Evolutionary conservation across 2,329 filamentous ascomycete genomes (phyloP), one percentile per base, ranked within the genome.

Genomic region (Stemphylium lycopersici): DNA sequence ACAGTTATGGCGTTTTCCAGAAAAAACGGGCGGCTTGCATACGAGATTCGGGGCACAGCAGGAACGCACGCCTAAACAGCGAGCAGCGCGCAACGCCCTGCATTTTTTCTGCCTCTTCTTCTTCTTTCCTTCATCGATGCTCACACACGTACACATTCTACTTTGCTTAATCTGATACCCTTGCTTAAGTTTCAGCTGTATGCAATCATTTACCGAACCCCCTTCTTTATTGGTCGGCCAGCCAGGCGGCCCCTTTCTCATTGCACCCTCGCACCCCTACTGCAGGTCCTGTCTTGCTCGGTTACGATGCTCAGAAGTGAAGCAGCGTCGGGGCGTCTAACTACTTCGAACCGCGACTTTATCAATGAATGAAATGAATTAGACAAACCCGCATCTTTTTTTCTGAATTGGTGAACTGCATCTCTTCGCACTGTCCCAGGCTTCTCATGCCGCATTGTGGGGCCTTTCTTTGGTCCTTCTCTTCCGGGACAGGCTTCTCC

Each of bases 131-230:
- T 16, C 16, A 34, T 31, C 31, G 32, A 32, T 29, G 13, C 12
- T 31, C 24, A 31, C 43, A 29, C 24, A 34, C 3, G 20, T 48
- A 37, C n/a, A 22, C 32, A 36, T 41, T 48, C n/a, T 48, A 24
- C 26, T 36, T 42, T 37, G 29, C 44, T 53, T 56, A 40, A 20
- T 33, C 48, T 20, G 49, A 56, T 56, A 56, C 53, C 53, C 53
- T 53, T 56, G 44, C 53, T 56, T 50, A 41, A 48, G 41, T 48
- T 43, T 53, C 53, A 34, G 43, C 46, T 36, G 32, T 29, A 42
- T n/a, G 24, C 32, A 12, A 38, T 43, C 31, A 29, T 22, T 22
- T 20, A 24, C n/a, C 32, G 39, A 31, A 24, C 40, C 33, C 32
- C 32, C 13, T 36, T 37, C 24, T 40, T n/a, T 39, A 44, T 39